Evolutionary conservation across 371 early-diverging fungal species (phyloP), one percentile per base, ranked within the genome.

Genomic region (Conidiobolus incongruus): DNA sequence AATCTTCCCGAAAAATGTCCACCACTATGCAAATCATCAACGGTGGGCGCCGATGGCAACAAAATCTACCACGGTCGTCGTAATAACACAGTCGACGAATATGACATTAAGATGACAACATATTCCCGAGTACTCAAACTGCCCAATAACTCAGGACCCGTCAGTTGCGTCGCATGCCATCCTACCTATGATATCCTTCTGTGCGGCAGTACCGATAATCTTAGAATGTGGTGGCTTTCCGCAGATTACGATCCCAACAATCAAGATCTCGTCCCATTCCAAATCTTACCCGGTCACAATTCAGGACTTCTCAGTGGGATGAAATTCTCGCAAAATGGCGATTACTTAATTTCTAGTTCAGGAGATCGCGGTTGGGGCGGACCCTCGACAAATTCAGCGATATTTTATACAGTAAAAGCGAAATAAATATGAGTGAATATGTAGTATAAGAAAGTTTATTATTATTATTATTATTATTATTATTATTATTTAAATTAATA

Each of bases 321-420:
- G 70, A 63, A 66, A 56, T 46, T 13, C 38, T 15, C 7, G 17
- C 15, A 2, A 7, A 63, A 69, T 8, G 70, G 75, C 24, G 65
- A 69, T 32, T 87, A 98, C 48, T 68, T 90, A 80, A 67, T 90
- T 28, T 80, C 81, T 1, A 75, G 85, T 1, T 83, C 87, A 0
- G 94, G 94, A 7, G 85, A 75, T 53, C 65, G 90, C 21, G 92
- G 91, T 12, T 91, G 91, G 91, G 92, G 88, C 31, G 90, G 87
- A 23, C 45, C 56, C 1, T 72, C 79, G 15, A 83, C 80, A 22
- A 83, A 85, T 51, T 58, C 65, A 20, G 85, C 84, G 45, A 53
- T 90, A 24, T 75, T 88, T 16, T 90, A 93, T 53, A 78, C 77
- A 35, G 23, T 43, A 12, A 43, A 43, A 21, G 16, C 21, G 11